A percentile compares a stretch with the other conserved stretches of the same genome.
Evolutionary conservation across 495 filamentous ascomycete species (phyloP).

Genomic region (Apodospora peruviana): DNA sequence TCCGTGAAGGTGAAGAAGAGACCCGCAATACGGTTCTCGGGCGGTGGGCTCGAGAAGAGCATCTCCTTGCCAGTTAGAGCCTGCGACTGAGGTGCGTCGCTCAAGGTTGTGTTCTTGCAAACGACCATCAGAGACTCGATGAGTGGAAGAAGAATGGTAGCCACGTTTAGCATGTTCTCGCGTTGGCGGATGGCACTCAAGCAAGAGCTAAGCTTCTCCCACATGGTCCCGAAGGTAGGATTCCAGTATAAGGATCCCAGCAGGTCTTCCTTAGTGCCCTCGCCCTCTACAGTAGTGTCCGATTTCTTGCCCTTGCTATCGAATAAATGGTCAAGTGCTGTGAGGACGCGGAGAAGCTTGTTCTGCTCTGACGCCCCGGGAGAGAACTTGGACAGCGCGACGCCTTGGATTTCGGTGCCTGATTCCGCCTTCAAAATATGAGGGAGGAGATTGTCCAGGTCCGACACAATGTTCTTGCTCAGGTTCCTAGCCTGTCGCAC

Average conservation of each 20-base stretch:
- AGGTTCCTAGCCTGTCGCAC: slow-evolving; percentile 78
- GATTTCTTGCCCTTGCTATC: slow-evolving; percentile 62
- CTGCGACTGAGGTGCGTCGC: slow-evolving; percentile 51
- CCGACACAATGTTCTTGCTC: slow-evolving; percentile 74
- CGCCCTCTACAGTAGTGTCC: slow-evolving; percentile 49
- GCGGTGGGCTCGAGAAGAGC: slow-evolving; percentile 68
- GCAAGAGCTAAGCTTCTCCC: slow-evolving; percentile 92
- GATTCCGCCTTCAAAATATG: slow-evolving; percentile 82
- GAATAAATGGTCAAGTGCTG: slow-evolving; percentile 93
- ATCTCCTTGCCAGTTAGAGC: slow-evolving; percentile 56
- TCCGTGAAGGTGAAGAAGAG: slow-evolving; percentile 99
- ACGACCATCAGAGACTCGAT: slow-evolving; percentile 98
- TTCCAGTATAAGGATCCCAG: slow-evolving; percentile 85
- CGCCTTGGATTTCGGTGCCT: slow-evolving; percentile 89
- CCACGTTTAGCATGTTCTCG: slow-evolving; percentile 93
- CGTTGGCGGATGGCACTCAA: slow-evolving; percentile 80
- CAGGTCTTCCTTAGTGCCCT: slow-evolving; percentile 58
- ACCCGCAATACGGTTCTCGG: slow-evolving; percentile 75
- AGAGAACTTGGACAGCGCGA: slow-evolving; percentile 92
- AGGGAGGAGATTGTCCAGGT: slow-evolving; percentile 79
- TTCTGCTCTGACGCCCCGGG: slow-evolving; percentile 92
- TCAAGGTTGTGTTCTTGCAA: slow-evolving; percentile 91
- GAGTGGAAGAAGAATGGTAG: slow-evolving; percentile 86
- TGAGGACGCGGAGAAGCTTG: slow-evolving; percentile 88
- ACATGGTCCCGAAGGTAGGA: slow-evolving; percentile 79